Evolutionary conservation across 805 yeast genomes (phyloP), one percentile per base, ranked within the genome.

Genomic region (Brettanomyces nanus): DNA sequence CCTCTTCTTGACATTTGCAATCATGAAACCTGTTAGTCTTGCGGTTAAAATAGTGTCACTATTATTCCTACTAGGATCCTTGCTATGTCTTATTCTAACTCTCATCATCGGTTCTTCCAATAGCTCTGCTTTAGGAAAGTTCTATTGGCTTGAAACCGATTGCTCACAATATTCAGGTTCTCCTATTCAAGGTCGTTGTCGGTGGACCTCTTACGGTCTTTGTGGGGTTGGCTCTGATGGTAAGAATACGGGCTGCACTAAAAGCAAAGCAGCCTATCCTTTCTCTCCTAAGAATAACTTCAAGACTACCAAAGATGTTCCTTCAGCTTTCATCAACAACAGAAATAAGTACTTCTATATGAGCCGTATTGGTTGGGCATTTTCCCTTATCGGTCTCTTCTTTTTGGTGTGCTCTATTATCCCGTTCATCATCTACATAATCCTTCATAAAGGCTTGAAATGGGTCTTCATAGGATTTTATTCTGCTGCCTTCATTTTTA

Each of bases 131-230:
- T 56, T 85, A 51, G 71, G 73, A 51, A 61, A 68, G 42, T 82
- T 85, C 60, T 87, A 81, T 63, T 86, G 92, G 89, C 54, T 89
- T 30, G 67, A 76, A 53, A 95, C 86, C 20, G 80, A 78, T 51
- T 86, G 95, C 35, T 53, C 72, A 4, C 61, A 56, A 29, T 73
- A 80, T 41, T 39, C 68, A 46, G 57, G 61, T 31, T 69, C 76
- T 2, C 63, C 67, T 40, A 62, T 69, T 21, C 39, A 49, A 3
- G 54, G 59, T 13, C 66, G 85, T 3, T 45, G 49, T 28, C 76
- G 89, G 50, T 89, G 96, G 96, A 82, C 89, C 9, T 74, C 75
- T 59, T 89, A 90, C 72, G 78, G 80, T 45, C 67, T 69, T 36
- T 72, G 79, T 50, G 55, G 49, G 28, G 52, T 50, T 13, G 56